Evolutionary conservation across 495 filamentous ascomycete genomes (phyloP).

Genomic region (Tuber aestivum): DNA sequence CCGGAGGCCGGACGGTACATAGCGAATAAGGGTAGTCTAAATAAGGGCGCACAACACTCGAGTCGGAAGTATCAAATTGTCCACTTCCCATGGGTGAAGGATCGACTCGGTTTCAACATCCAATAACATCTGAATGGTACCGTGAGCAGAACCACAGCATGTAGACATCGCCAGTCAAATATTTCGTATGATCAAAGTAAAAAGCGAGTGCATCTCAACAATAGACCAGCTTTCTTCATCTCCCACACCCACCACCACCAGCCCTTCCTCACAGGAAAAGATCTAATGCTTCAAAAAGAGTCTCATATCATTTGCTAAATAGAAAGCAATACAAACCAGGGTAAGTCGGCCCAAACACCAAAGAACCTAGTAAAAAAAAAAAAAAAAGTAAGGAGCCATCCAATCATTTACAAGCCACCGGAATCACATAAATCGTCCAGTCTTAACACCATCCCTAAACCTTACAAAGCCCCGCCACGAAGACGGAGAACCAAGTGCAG

Average conservation of each 20-base stretch:
- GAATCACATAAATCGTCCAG: slow-evolving; percentile 96
- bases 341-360: neutral
- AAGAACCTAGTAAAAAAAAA: neutral
- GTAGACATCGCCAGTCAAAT: neutral
- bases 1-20: too few species aligned
- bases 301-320: neutral
- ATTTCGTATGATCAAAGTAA: neutral
- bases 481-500: slow-evolving; percentile 93
- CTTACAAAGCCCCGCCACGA: slow-evolving; percentile 61
- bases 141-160: neutral
- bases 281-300: neutral
- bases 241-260: neutral
- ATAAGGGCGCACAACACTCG: neutral
- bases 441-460: neutral
- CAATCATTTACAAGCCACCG: slow-evolving; percentile 83
- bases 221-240: neutral
- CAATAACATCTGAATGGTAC: neutral
- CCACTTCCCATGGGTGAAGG: neutral
- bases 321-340: neutral
- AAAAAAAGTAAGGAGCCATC: neutral
- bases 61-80: neutral
- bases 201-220: neutral
- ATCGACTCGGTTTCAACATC: neutral
- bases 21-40: too few species aligned
- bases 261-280: neutral